phyloP scores from a whole-genome alignment of 495 filamentous ascomycete genomes.

The Xylaria cubensis region DNA sequence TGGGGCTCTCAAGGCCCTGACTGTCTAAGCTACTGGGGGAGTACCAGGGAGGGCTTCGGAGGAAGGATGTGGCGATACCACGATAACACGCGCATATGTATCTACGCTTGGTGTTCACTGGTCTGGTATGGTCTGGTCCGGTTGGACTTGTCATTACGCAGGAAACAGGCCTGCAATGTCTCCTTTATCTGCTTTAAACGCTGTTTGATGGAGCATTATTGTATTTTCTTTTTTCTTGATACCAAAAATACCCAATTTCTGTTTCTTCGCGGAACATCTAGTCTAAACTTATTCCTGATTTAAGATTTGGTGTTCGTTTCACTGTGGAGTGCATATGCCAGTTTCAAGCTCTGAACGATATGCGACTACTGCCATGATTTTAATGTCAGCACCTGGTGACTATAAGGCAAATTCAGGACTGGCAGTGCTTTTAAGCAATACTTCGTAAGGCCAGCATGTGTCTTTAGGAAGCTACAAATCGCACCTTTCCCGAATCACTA shows the following conservation, averaged over 20 bases:
- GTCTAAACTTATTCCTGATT: background rate
- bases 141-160: conserved; percentile 18
- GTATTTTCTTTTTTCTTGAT: background rate
- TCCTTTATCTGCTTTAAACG: conserved; percentile 10
- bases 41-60: conserved; percentile 1
- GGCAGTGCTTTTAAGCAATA: background rate
- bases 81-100: conserved; percentile 27
- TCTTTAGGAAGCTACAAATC: background rate
- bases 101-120: conserved; percentile 27
- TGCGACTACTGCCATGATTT: background rate
- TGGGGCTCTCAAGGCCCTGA: background rate
- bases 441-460: background rate
- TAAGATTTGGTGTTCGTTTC: background rate
- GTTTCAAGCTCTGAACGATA: background rate
- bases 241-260: conserved; percentile 22
- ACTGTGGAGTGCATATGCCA: background rate
- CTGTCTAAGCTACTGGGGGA: conserved; percentile 1
- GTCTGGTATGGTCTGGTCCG: conserved; percentile 6
- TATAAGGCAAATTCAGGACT: background rate
- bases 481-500: background rate
- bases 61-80: conserved; percentile 23
- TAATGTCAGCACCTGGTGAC: background rate
- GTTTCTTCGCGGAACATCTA: background rate
- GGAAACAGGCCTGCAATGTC: conserved; percentile 19
- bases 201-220: conserved; percentile 15